These are phyloP conservation scores for Colletotrichum karsti DNA, from an alignment of 2,329 filamentous ascomycete species.

Conservation along the genomic window DNA sequence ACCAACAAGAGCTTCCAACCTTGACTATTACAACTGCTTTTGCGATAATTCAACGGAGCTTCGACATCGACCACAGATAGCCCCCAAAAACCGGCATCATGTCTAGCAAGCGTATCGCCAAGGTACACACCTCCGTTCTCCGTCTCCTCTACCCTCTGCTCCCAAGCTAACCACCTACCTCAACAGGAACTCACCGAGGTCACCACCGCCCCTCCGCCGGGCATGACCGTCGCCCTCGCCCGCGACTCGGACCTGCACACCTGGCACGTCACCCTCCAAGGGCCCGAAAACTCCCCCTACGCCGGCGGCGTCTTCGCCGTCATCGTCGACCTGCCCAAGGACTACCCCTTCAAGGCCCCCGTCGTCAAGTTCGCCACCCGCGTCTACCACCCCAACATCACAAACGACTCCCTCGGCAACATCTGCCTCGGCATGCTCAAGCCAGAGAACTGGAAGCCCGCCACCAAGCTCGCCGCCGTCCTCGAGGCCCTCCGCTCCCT, in stretches of 20 bases:
- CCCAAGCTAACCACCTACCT: constrained; percentile 28
- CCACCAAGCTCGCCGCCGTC: constrained; percentile 78
- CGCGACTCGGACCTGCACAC: constrained; percentile 57
- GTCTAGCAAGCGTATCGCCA: constrained; percentile 55
- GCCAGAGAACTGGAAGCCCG: constrained; percentile 91
- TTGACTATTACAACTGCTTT: not conserved
- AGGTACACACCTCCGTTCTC: constrained; percentile 40
- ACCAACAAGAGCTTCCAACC: constrained; percentile 5
- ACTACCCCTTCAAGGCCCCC: constrained; percentile 93
- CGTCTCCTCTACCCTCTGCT: not conserved
- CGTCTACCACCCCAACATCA: constrained; percentile 95
- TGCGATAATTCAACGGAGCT: not conserved
- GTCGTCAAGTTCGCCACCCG: constrained; percentile 83
- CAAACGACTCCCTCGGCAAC: constrained; percentile 83
- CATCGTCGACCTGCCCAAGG: constrained; percentile 74
- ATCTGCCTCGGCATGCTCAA: constrained; percentile 89
- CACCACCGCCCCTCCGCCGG: constrained; percentile 53
- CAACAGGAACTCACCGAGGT: constrained; percentile 63
- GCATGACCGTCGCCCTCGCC: constrained; percentile 56
- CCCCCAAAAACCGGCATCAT: constrained; percentile 35
- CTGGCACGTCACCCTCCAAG: constrained; percentile 59
- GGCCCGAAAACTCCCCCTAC: constrained; percentile 56
- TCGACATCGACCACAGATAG: not conserved
- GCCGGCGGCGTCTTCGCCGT: constrained; percentile 78
- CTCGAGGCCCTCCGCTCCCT: constrained; percentile 80